These are phyloP conservation scores for Fusarium lyarnte DNA, from an alignment of 2,329 filamentous ascomycete species.

Conservation along the genomic window DNA sequence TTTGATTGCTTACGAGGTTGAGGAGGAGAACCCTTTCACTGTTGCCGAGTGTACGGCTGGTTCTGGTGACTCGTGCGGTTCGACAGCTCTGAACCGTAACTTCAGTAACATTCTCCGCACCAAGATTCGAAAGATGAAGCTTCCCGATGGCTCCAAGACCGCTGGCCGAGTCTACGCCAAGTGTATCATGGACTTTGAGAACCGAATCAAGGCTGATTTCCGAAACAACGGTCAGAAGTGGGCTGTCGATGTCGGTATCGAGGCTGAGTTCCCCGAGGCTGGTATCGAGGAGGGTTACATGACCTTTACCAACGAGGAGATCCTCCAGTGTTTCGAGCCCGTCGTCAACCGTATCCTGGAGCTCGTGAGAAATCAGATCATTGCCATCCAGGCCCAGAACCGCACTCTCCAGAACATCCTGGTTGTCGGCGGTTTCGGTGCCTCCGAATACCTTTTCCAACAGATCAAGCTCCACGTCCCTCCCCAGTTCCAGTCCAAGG, in stretches of 20 bases:
- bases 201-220: conserved; percentile 99
- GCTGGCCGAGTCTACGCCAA: conserved; percentile 99
- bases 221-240: conserved; percentile 99
- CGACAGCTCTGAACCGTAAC: conserved; percentile 96
- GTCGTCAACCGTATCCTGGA: conserved; percentile 97
- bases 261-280: conserved; percentile 96
- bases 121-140: conserved; percentile 99
- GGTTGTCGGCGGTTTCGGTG: conserved; percentile 97
- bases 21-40: conserved; percentile 96
- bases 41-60: conserved; percentile 97
- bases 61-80: conserved; percentile 96
- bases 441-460: conserved; percentile 98
- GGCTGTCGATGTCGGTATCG: conserved; percentile 98
- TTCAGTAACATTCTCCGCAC: conserved; percentile 98
- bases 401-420: conserved; percentile 93
- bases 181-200: conserved; percentile 99
- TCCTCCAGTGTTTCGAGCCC: conserved; percentile 97
- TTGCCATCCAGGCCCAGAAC: conserved; percentile 98
- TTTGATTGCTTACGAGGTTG: conserved; percentile 98
- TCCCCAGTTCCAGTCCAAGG: conserved; percentile 97
- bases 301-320: conserved; percentile 99
- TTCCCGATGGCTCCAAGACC: conserved; percentile 95
- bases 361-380: conserved; percentile 96
- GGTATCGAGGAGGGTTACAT: conserved; percentile 99
- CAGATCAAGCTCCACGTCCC: conserved; percentile 99